Percentiles rank a stretch among this genome's conserved stretches.
Evolutionary conservation across 2,329 filamentous ascomycete genomes (phyloP).

Genomic region (Sclerotinia glacialis): DNA sequence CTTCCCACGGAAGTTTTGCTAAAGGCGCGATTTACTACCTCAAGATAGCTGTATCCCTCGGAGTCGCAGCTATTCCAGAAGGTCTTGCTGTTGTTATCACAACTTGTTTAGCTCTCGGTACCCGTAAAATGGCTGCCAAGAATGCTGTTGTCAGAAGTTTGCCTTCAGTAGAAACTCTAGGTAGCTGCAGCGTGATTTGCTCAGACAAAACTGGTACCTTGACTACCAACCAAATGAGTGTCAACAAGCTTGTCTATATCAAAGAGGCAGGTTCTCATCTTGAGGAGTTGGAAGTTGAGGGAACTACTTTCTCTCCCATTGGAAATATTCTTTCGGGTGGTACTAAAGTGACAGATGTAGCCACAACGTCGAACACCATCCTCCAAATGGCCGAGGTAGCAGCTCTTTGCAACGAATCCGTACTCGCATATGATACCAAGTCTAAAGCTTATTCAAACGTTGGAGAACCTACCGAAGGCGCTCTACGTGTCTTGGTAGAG

Average conservation of each 20-base stretch:
- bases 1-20: constrained; percentile 85
- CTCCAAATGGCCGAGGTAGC: constrained; percentile 71
- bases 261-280: constrained; percentile 69
- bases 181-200: constrained; percentile 99
- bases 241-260: constrained; percentile 86
- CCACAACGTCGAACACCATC: constrained; percentile 71
- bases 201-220: constrained; percentile 98
- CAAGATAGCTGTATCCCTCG: constrained; percentile 97
- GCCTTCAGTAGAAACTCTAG: constrained; percentile 94
- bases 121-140: constrained; percentile 97
- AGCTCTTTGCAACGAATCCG: constrained; percentile 84
- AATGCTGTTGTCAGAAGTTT: constrained; percentile 95
- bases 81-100: constrained; percentile 97
- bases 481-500: constrained; percentile 84
- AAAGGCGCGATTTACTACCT: constrained; percentile 99
- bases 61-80: constrained; percentile 96
- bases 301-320: constrained; percentile 85
- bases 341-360: constrained; percentile 64
- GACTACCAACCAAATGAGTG: constrained; percentile 99
- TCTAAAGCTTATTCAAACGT: constrained; percentile 74
- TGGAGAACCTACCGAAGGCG: constrained; percentile 93
- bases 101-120: constrained; percentile 94
- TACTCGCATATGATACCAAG: constrained; percentile 76
- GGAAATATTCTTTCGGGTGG: constrained; percentile 70
- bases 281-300: constrained; percentile 85